Conservation (phyloP, 805 yeast genomes). For the Limtongia smithiae region DNA sequence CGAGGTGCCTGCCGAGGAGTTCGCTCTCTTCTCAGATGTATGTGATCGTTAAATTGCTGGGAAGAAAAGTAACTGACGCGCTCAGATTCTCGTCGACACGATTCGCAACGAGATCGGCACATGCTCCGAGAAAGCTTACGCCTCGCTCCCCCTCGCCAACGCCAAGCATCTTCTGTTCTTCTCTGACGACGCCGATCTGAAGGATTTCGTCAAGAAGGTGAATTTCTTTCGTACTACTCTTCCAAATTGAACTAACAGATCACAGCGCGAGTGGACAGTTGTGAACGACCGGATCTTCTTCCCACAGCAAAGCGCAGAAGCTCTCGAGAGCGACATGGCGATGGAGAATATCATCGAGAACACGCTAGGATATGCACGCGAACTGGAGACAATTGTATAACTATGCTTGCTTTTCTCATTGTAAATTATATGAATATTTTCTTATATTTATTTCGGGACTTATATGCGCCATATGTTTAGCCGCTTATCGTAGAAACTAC, state of each 20-base stretch:
- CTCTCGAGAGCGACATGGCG: conserved; percentile 40
- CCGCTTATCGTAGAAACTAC: conserved; percentile 86
- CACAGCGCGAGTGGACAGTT: conserved; percentile 58
- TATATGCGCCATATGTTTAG: conserved; percentile 64
- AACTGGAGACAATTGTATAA: conserved; percentile 85
- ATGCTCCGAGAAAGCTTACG: conserved; percentile 77
- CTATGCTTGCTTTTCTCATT: neutral
- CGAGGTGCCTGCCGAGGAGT: conserved; percentile 61
- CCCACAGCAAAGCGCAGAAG: conserved; percentile 35
- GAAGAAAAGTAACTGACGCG: neutral
- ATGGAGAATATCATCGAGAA: conserved; percentile 55
- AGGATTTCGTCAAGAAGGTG: conserved; percentile 48
- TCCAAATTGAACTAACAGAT: neutral
- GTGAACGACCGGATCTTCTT: conserved; percentile 43
- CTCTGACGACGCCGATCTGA: conserved; percentile 52
- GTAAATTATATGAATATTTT: conserved; percentile 1
- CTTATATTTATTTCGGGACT: neutral
- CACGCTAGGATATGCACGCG: conserved; percentile 81
- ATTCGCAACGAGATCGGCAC: conserved; percentile 82
- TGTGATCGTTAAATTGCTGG: no score
- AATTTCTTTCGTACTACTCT: neutral
- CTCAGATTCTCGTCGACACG: conserved; percentile 48
- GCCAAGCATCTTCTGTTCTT: conserved; percentile 77
- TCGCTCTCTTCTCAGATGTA: conserved; percentile 63
- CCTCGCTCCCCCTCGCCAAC: conserved; percentile 70